Evolutionary conservation across 164 flowering plant genomes (phyloP), one percentile per base, ranked within the genome.

Genomic region (Dillenia turbinata): DNA sequence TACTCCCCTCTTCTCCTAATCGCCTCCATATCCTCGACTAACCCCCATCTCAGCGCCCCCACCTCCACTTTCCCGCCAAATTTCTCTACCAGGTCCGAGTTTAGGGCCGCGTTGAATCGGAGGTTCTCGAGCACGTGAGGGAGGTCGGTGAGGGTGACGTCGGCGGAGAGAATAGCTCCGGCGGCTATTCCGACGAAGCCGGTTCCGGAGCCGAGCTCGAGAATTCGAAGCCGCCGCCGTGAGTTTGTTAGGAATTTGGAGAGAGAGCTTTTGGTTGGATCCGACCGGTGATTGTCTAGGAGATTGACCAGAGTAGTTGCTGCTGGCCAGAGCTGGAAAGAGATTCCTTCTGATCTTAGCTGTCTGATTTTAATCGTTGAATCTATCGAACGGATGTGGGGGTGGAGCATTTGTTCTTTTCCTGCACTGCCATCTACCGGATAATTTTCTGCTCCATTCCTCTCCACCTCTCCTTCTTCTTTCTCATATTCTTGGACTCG

Each of bases 281-380:
- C 12, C n/a, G 47, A 10, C 49, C 64, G 69, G 72, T 71, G 62
- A 47, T 46, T 17, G 68, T 89, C 91, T 59, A 95, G 83, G 71
- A 92, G 90, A 60, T 67, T 61, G 64, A 88, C 78, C 57, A 95
- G 85, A 0, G 94, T 75, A 52, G 89, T 75, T 56, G 97, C 97
- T 0, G 97, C 97, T 0, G 97, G 96, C 99, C 99, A 95, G 69
- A 95, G 88, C 79, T 92, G 87, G 80, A 89, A 95, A 52, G 99
- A 79, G 71, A 95, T 77, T 57, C 99, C 99, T 64, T 80, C 75
- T 0, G 89, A 86, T 0, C 94, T 90, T 4, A 91, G 78, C 63
- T 86, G 92, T 17, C 89, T 67, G 59, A 86, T 84, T 14, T 66
- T 49, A n/a, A 91, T 52, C 19, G 75, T 74, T 0, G 87, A 69